Evolutionary conservation across 306 rosid genomes (phyloP).

Genomic region (Corylus heterophylla): DNA sequence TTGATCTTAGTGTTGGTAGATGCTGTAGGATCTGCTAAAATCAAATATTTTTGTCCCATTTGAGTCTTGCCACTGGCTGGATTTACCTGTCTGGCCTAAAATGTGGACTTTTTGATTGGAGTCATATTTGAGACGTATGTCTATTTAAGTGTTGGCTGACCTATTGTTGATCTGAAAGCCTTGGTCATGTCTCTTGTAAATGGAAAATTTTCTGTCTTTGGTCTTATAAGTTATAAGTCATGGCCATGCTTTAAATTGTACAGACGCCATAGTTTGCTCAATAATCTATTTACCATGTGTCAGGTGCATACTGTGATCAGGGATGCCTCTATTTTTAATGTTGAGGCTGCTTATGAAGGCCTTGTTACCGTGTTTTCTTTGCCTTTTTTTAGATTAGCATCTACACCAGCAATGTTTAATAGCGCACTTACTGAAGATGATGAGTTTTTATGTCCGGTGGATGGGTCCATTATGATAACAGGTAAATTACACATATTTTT

Average conservation of each 20-base stretch:
- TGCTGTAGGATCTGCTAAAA: conserved; percentile 7
- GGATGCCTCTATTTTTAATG: neutral
- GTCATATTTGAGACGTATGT: neutral
- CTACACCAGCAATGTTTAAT: conserved; percentile 97
- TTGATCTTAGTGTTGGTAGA: conserved; percentile 11
- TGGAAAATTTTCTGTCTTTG: neutral
- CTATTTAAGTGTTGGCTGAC: neutral
- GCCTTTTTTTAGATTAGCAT: conserved; percentile 66
- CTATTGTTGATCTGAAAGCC: neutral
- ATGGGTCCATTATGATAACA: conserved; percentile 93
- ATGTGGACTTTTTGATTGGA: conserved; percentile 15
- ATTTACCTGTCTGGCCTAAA: conserved; percentile 13
- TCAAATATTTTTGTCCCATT: conserved; percentile 10
- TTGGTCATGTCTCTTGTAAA: neutral
- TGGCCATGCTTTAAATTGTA: neutral
- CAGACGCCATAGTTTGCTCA: neutral
- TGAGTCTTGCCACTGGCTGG: neutral
- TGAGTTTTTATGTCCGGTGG: conserved; percentile 65
- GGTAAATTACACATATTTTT: conserved; percentile 45
- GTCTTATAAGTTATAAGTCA: neutral
- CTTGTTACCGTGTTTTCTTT: conserved; percentile 26
- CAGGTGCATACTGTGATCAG: neutral
- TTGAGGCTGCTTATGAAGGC: conserved; percentile 11
- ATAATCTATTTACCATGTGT: conserved; percentile 11
- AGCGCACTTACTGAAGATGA: conserved; percentile 78